Base-by-base conservation (phyloP, 306 rosid genomes). In the Adenanthera pavonina region DNA sequence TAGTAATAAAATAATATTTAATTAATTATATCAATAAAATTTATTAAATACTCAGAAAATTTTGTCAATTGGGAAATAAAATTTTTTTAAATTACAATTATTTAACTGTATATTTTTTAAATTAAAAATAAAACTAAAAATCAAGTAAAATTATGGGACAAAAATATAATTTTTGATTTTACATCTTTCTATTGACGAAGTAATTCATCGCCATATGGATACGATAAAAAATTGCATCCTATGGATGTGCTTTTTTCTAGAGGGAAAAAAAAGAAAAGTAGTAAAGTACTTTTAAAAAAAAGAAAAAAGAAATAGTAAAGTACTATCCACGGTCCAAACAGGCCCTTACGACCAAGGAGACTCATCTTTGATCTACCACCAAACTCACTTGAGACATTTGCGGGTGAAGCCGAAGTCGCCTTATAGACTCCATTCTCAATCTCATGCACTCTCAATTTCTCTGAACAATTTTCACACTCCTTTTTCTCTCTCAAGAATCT, bases 401-500 rank as follows among this genome's bases (percentile, higher is more conserved):
- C 10, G 3, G 0, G 38, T 10, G 35, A 3, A 25, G 38, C 0
- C 14, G 64, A 30, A 59, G 66, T 20, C 35, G 66, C 66, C 16
- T 59, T 59, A 25, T 25, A 16, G 38, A 59, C 66, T 59, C 7
- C 66, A 25, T 30, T 9, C 13, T 56, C 64, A 3, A 8, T 57
- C 64, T 57, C 64, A 57, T 20, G 64, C 34, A 14, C 47, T 76
- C 67, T 80, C 8, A 30, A 57, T 57, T 57, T 19, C 64, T 57
- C 34, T 19, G 64, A 19, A 19, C 0, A 20, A 19, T 11, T 12
- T 54, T n/a, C 30, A 54, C 30, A 7, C 11, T n/a, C 33, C 4
- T 2, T 6, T 72, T n/a, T 53, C 38, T 38, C 65, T 53, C 77
- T 73, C 65, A 15, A 71, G 44, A 71, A 13, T 4, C 64, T 60